A percentile compares a stretch with the other conserved stretches of the same genome.
Evolutionary conservation across 768 basidiomycete genomes (phyloP).

Genomic region (Boletus tomentosulus): DNA sequence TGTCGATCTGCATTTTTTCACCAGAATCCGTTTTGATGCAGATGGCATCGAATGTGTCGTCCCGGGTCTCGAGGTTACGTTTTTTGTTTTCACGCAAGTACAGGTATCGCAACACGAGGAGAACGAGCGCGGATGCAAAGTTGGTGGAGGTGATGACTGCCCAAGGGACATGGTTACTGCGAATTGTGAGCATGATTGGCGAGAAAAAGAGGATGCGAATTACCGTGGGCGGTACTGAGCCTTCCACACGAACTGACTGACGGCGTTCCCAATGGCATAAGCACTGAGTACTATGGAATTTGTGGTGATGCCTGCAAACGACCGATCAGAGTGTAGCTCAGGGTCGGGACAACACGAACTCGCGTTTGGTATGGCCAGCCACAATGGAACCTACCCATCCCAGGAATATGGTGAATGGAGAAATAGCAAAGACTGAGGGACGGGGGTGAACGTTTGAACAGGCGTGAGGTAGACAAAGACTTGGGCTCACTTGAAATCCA

Average conservation of each 20-base stretch:
- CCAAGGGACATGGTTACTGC: constrained; percentile 73
- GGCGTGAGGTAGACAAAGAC: no score
- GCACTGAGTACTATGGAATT: constrained; percentile 74
- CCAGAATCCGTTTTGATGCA: constrained; percentile 57
- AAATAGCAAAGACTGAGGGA: constrained; percentile 53
- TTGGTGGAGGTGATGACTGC: constrained; percentile 63
- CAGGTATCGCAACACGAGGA: constrained; percentile 54
- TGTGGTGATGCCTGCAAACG: constrained; percentile 54
- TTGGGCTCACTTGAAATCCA: constrained; percentile 61
- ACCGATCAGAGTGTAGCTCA: neutral
- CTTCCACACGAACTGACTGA: constrained; percentile 77
- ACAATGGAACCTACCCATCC: constrained; percentile 69
- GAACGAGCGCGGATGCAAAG: constrained; percentile 47
- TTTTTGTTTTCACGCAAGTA: constrained; percentile 58
- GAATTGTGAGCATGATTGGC: neutral
- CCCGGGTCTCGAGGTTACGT: constrained; percentile 49
- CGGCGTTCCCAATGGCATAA: constrained; percentile 75
- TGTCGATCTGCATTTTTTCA: constrained; percentile 57
- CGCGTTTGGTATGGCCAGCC: constrained; percentile 73
- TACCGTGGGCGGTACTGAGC: constrained; percentile 61
- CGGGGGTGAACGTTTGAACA: neutral
- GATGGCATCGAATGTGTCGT: constrained; percentile 56
- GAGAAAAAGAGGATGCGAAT: constrained; percentile 5
- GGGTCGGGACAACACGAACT: constrained; percentile 11
- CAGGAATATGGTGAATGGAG: constrained; percentile 65